A percentile compares a stretch with the other conserved stretches of the same genome.
Evolutionary conservation across 768 basidiomycete genomes (phyloP).

Genomic region (Amanita fuliginea): DNA sequence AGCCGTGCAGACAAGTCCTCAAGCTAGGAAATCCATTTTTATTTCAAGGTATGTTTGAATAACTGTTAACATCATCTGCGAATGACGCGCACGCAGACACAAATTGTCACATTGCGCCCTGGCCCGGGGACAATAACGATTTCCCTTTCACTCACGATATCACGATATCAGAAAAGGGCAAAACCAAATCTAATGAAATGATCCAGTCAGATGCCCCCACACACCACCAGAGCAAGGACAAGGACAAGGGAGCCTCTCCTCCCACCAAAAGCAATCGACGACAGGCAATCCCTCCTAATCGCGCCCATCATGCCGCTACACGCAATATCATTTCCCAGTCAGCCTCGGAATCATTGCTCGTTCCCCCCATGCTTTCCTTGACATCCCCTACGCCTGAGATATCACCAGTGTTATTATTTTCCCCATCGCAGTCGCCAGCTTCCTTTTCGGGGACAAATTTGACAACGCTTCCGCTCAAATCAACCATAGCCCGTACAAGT

Average conservation of each 20-base stretch:
- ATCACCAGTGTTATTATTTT: constrained; percentile 21
- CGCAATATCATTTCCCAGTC: constrained; percentile 14
- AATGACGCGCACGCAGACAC: not conserved
- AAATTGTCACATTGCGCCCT: not conserved
- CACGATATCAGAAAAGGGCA: constrained; percentile 9
- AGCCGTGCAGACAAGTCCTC: constrained; percentile 15
- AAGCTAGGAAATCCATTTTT: constrained; percentile 28
- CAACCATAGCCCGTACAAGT: constrained; percentile 25
- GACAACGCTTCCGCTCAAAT: constrained; percentile 21
- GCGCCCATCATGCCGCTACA: constrained; percentile 2
- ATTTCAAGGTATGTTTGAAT: constrained; percentile 19
- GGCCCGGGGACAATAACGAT: not conserved
- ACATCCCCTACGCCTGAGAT: constrained; percentile 30
- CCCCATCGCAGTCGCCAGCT: constrained; percentile 11
- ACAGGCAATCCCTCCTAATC: not conserved
- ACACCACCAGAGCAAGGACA: not conserved
- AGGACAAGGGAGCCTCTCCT: constrained; percentile 3
- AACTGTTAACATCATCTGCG: not conserved
- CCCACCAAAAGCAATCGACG: not conserved
- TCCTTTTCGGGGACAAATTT: constrained; percentile 17
- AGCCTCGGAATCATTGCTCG: constrained; percentile 21
- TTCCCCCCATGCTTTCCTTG: constrained; percentile 26
- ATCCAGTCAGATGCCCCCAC: constrained; percentile 5
- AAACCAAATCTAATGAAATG: constrained; percentile 10
- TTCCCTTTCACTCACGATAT: constrained; percentile 8